Evolutionary conservation across 352 stramenopile species (phyloP).

Genomic region (Bremia lactucae): DNA sequence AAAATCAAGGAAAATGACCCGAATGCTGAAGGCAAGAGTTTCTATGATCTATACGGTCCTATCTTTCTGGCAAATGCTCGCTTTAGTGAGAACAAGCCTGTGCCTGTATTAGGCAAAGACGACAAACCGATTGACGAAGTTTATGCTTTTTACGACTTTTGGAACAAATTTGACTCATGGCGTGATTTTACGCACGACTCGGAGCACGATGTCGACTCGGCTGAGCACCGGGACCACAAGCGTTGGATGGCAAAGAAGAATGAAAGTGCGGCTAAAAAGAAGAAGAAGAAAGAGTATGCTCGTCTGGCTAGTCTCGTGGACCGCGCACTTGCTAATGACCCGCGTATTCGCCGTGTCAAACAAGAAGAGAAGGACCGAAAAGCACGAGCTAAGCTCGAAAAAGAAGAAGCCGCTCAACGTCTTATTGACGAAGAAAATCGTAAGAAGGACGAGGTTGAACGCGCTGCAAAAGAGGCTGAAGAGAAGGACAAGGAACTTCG

Average conservation of each 20-base stretch:
- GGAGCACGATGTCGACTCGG: constrained; percentile 78
- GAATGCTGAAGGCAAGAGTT: constrained; percentile 55
- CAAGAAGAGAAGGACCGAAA: constrained; percentile 82
- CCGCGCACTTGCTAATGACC: constrained; percentile 59
- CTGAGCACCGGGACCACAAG: constrained; percentile 80
- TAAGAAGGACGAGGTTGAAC: constrained; percentile 49
- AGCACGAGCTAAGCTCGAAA: constrained; percentile 53
- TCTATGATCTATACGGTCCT: constrained; percentile 79
- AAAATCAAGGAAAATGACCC: constrained; percentile 68
- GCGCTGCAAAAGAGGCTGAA: constrained; percentile 34
- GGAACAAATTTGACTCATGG: constrained; percentile 83
- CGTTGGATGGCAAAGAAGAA: constrained; percentile 86
- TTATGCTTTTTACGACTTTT: constrained; percentile 85
- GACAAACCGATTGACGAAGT: constrained; percentile 50
- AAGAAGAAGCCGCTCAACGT: constrained; percentile 59
- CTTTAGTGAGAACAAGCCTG: constrained; percentile 76
- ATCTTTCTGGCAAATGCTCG: constrained; percentile 69
- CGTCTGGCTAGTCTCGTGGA: constrained; percentile 73
- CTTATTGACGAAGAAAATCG: constrained; percentile 59
- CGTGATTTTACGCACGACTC: constrained; percentile 76
- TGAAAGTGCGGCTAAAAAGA: constrained; percentile 75
- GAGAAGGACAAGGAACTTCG: constrained; percentile 57
- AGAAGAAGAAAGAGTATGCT: constrained; percentile 83
- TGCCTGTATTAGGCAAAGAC: constrained; percentile 59
- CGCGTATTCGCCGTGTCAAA: constrained; percentile 72